A percentile compares a stretch with the other conserved stretches of the same genome.
Evolutionary conservation across 352 stramenopile species (phyloP).

Genomic region (Globisporangium lucens): DNA sequence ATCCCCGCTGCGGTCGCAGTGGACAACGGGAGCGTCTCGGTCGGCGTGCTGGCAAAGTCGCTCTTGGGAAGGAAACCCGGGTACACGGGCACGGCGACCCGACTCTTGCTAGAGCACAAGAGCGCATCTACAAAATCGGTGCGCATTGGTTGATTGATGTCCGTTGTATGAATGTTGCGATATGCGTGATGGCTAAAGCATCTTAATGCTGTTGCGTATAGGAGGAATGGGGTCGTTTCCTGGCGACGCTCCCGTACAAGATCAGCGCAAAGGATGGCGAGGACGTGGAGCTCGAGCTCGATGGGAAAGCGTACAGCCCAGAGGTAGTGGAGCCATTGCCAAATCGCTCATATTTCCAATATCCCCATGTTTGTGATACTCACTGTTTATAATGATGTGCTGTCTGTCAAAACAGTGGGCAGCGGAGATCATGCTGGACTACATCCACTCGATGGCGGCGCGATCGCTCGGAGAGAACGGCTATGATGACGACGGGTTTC

Average conservation of each 20-base stretch:
- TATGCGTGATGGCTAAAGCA: background rate
- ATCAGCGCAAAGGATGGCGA: constrained; percentile 22
- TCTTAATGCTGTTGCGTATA: background rate
- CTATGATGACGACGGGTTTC: constrained; percentile 37
- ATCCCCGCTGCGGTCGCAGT: constrained; percentile 56
- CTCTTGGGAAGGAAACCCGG: constrained; percentile 53
- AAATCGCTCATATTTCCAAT: background rate
- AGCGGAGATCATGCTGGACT: constrained; percentile 54
- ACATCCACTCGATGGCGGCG: constrained; percentile 41
- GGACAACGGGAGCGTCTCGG: constrained; percentile 51
- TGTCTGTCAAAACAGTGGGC: constrained; percentile 35
- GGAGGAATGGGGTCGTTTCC: constrained; percentile 22
- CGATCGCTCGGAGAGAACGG: constrained; percentile 35
- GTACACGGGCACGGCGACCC: constrained; percentile 51
- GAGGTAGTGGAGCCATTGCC: constrained; percentile 27
- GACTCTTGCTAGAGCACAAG: constrained; percentile 34
- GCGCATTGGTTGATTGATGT: no score
- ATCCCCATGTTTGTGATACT: background rate
- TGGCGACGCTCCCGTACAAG: constrained; percentile 41
- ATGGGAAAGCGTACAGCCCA: constrained; percentile 54
- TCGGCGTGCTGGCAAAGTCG: constrained; percentile 46
- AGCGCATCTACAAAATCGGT: background rate
- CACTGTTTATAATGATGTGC: background rate
- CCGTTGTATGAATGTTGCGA: no score
- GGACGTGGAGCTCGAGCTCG: constrained; percentile 34